These are phyloP conservation scores for Phytomonas francai DNA, from an alignment of 208 protist genomes.

Conservation along the genomic window DNA sequence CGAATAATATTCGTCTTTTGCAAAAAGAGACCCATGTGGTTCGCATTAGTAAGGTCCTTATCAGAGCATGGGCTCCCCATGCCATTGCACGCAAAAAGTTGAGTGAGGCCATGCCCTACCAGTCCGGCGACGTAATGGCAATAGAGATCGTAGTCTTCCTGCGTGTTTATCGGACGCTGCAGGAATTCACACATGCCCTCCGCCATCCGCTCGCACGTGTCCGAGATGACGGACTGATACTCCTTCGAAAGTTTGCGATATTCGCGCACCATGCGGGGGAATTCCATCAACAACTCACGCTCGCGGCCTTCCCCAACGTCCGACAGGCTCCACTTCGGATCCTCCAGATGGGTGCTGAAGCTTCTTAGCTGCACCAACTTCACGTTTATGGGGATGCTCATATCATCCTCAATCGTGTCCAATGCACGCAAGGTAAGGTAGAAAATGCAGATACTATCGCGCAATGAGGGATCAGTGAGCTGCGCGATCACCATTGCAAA, in stretches of 20 bases:
- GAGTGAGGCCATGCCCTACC: slow-evolving; percentile 92
- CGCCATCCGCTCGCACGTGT: slow-evolving; percentile 91
- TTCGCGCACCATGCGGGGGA: slow-evolving; percentile 45
- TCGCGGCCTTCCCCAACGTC: slow-evolving; percentile 64
- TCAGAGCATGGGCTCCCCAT: slow-evolving; percentile 67
- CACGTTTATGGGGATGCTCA: slow-evolving; percentile 53
- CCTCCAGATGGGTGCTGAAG: slow-evolving; percentile 68
- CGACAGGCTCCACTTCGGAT: slow-evolving; percentile 40
- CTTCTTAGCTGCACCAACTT: slow-evolving; percentile 64
- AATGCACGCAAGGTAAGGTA: slow-evolving; percentile 94
- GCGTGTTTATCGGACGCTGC: slow-evolving; percentile 67
- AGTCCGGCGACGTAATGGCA: slow-evolving; percentile 97
- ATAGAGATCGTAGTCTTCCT: slow-evolving; percentile 92
- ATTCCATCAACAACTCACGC: slow-evolving; percentile 64
- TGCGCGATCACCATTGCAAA: slow-evolving; percentile 94
- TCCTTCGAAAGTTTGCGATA: slow-evolving; percentile 50
- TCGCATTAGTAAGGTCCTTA: slow-evolving; percentile 62
- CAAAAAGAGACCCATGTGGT: slow-evolving; percentile 95
- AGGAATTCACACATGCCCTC: slow-evolving; percentile 92
- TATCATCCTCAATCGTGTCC: slow-evolving; percentile 95
- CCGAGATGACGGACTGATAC: slow-evolving; percentile 87
- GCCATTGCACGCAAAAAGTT: slow-evolving; percentile 82
- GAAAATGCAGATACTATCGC: slow-evolving; percentile 92
- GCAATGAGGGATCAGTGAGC: slow-evolving; percentile 65
- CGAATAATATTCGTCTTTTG: slow-evolving; percentile 98